These are phyloP conservation scores for Mariannaea elegans DNA, from an alignment of 2,329 filamentous ascomycete species.

Conservation along the genomic window DNA sequence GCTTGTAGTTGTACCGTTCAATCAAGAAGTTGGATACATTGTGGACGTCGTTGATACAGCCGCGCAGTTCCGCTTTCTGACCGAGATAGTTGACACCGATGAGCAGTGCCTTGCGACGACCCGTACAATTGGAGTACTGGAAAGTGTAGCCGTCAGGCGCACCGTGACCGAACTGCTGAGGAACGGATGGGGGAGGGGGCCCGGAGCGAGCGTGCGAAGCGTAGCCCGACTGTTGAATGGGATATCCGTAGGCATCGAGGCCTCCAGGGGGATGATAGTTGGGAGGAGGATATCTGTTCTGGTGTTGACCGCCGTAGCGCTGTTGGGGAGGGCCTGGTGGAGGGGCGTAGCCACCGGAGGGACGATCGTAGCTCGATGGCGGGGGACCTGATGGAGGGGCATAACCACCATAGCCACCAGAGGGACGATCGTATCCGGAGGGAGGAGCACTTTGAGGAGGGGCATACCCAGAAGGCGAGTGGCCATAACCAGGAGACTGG, in stretches of 20 bases:
- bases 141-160: constrained; percentile 75
- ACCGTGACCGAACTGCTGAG: constrained; percentile 71
- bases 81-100: constrained; percentile 87
- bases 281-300: constrained; percentile 44
- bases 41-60: constrained; percentile 84
- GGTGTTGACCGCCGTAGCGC: constrained; percentile 30
- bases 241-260: constrained; percentile 59
- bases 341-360: constrained; percentile 37
- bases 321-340: constrained; percentile 33
- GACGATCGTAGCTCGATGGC: constrained; percentile 32
- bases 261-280: constrained; percentile 52
- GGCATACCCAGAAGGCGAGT: constrained; percentile 30
- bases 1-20: constrained; percentile 73
- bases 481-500: neutral
- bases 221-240: constrained; percentile 42
- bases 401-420: constrained; percentile 36
- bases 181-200: constrained; percentile 57
- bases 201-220: constrained; percentile 43
- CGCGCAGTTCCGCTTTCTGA: constrained; percentile 74
- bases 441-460: constrained; percentile 40
- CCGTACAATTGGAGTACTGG: constrained; percentile 80
- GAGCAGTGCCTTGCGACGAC: constrained; percentile 76
- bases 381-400: constrained; percentile 39
- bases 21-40: constrained; percentile 79
- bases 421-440: constrained; percentile 31